These are phyloP conservation scores for Penicillium desertorum DNA, from an alignment of 495 filamentous ascomycete species.

Conservation along the genomic window DNA sequence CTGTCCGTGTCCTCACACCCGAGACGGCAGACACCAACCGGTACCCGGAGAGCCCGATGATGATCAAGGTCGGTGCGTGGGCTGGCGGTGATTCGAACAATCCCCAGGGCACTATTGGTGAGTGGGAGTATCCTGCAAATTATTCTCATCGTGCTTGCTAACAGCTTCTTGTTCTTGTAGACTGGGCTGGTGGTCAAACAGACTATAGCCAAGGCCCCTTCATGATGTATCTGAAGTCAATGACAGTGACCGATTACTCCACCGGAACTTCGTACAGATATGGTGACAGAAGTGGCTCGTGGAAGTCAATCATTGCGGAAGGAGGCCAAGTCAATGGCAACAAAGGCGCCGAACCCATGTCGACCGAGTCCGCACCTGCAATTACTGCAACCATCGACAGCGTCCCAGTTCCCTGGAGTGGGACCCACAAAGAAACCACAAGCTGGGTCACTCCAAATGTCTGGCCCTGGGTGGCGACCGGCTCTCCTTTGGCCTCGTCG, in stretches of 20 bases:
- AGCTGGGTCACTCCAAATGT: conserved; percentile 52
- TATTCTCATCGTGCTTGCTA: conserved; percentile 11
- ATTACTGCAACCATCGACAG: conserved; percentile 56
- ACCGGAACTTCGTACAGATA: conserved; percentile 83
- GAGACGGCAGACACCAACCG: conserved; percentile 61
- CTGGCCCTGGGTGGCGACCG: conserved; percentile 61
- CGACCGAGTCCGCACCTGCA: conserved; percentile 47
- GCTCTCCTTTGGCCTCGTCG: conserved; percentile 40
- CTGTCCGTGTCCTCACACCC: conserved; percentile 66
- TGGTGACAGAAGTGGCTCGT: conserved; percentile 69
- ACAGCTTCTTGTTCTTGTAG: conserved; percentile 29
- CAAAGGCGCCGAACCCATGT: conserved; percentile 37
- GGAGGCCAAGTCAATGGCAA: conserved; percentile 65
- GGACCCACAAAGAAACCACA: conserved; percentile 58
- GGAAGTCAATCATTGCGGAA: conserved; percentile 75
- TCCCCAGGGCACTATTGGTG: conserved; percentile 64
- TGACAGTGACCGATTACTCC: conserved; percentile 84
- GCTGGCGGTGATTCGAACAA: conserved; percentile 75
- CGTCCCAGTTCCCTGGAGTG: conserved; percentile 61
- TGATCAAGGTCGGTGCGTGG: conserved; percentile 81
- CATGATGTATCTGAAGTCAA: conserved; percentile 76
- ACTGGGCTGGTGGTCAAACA: conserved; percentile 82
- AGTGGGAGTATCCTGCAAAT: conserved; percentile 19
- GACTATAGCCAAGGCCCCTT: conserved; percentile 79
- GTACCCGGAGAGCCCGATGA: conserved; percentile 87